A percentile compares a stretch with the other conserved stretches of the same genome.
These are phyloP conservation scores for Cystobasidium ongulense DNA, from an alignment of 768 basidiomycete genomes.

Conservation along the genomic window DNA sequence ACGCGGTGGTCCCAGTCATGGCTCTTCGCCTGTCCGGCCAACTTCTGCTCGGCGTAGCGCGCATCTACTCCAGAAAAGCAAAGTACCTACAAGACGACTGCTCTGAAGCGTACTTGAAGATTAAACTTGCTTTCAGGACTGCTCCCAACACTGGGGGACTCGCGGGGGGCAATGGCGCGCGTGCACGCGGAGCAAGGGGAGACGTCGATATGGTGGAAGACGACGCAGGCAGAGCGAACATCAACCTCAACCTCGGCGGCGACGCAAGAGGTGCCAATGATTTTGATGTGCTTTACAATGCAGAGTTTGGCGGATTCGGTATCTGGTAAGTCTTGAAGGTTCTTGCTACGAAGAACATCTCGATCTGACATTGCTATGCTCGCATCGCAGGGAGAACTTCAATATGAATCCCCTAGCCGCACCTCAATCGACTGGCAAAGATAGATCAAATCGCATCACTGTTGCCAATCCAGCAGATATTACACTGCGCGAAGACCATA, in stretches of 20 bases:
- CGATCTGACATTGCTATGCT: slow-evolving; percentile 41
- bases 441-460: slow-evolving; percentile 19
- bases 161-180: background rate
- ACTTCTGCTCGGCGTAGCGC: slow-evolving; percentile 85
- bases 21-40: slow-evolving; percentile 95
- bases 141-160: slow-evolving; percentile 50
- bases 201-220: slow-evolving; percentile 89
- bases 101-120: slow-evolving; percentile 86
- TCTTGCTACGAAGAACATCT: background rate
- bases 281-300: slow-evolving; percentile 48
- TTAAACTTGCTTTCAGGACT: slow-evolving; percentile 93
- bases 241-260: slow-evolving; percentile 49
- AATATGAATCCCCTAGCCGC: slow-evolving; percentile 41
- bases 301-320: slow-evolving; percentile 38
- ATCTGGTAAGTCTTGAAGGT: slow-evolving; percentile 46
- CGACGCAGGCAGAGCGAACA: slow-evolving; percentile 75
- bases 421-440: background rate
- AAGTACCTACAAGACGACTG: slow-evolving; percentile 97
- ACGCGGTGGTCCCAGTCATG: slow-evolving; percentile 65
- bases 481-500: slow-evolving; percentile 63
- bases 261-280: slow-evolving; percentile 60
- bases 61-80: slow-evolving; percentile 95
- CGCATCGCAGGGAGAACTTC: slow-evolving; percentile 51
- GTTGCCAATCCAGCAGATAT: slow-evolving; percentile 80
- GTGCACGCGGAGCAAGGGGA: slow-evolving; percentile 1